A percentile compares a stretch with the other conserved stretches of the same genome.
phyloP scores from a whole-genome alignment of 345 rosid species.

The Salix exigua region DNA sequence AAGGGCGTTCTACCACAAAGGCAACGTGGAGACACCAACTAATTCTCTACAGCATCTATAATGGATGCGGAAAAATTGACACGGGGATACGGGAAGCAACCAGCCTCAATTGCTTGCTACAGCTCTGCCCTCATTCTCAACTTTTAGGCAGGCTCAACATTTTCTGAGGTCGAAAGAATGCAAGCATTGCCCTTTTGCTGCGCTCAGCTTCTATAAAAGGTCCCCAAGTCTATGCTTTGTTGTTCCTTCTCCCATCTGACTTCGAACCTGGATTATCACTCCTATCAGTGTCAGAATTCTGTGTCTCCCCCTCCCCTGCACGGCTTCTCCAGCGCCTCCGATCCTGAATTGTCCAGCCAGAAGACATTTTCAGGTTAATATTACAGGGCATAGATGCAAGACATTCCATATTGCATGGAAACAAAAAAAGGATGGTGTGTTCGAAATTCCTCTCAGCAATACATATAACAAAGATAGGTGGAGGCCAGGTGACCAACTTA shows the following conservation, averaged over 20 bases:
- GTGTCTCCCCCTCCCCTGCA: conserved; percentile 40
- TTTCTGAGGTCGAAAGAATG: conserved; percentile 13
- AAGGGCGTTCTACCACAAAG: conserved; percentile 12
- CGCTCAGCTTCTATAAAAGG: conserved; percentile 6
- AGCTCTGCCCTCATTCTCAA: conserved; percentile 5
- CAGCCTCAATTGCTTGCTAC: neutral
- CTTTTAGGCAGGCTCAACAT: neutral
- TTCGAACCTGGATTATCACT: conserved; percentile 39
- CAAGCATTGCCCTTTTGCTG: conserved; percentile 4
- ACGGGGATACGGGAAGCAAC: neutral
- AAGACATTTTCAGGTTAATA: neutral
- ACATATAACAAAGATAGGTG: neutral
- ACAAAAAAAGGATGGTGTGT: neutral
- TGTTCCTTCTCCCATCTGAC: conserved; percentile 20
- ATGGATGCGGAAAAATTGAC: neutral
- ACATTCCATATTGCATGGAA: neutral
- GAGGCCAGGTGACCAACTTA: neutral
- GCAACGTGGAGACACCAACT: conserved; percentile 23
- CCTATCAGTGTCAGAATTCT: conserved; percentile 40
- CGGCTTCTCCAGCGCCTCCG: conserved; percentile 65
- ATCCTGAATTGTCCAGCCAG: conserved; percentile 45
- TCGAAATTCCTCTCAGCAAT: neutral
- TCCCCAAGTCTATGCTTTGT: conserved; percentile 8
- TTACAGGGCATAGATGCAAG: neutral
- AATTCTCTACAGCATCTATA: conserved; percentile 20